Conservation (phyloP, 2,329 filamentous ascomycete species). For the Talaromyces islandicus region DNA sequence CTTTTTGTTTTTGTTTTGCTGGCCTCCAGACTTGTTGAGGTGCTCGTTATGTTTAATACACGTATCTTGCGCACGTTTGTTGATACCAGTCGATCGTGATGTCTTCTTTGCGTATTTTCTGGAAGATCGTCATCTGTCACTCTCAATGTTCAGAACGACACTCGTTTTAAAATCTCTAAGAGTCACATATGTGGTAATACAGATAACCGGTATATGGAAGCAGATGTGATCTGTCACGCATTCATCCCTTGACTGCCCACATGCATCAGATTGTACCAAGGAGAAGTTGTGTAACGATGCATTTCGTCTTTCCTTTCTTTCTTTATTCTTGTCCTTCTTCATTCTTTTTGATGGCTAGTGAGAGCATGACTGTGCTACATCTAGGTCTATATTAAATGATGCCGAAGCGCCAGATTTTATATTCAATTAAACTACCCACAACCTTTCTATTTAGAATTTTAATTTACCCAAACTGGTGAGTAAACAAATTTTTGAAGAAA, state of each 20-base stretch:
- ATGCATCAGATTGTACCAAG: neutral
- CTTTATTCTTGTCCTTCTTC: no score
- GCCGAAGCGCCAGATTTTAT: no score
- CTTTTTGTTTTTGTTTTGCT: neutral
- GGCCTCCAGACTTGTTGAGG: neutral
- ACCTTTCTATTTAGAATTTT: no score
- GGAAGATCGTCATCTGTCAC: no score
- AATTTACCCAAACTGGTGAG: no score
- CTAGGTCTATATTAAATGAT: no score
- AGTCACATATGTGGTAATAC: neutral
- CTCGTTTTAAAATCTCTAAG: neutral
- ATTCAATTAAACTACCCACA: no score
- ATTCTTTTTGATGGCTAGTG: no score
- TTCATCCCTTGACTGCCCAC: conserved; percentile 1
- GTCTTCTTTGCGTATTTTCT: neutral
- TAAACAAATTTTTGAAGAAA: no score
- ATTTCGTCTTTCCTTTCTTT: no score
- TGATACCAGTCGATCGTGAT: neutral
- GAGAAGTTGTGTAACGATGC: neutral
- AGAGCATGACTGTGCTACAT: no score
- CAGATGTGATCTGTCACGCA: neutral
- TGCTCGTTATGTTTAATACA: neutral
- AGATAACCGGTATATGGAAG: neutral
- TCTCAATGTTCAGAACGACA: neutral
- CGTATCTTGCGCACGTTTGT: neutral